phyloP scores from a whole-genome alignment of 129 eudicot species.

The Kitagawia praeruptora region DNA sequence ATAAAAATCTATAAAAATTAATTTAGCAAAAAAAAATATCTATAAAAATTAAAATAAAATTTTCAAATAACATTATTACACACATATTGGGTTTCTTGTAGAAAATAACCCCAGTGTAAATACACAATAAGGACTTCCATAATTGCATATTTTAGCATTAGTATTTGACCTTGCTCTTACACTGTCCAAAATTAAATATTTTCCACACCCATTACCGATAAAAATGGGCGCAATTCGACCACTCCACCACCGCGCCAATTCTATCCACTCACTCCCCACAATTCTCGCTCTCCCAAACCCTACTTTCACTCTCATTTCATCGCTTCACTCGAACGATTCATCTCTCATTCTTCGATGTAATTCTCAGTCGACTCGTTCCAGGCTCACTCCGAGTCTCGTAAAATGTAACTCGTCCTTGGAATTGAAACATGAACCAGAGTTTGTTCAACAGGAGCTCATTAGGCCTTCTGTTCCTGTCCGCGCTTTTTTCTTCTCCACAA shows the following conservation, averaged over 20 bases:
- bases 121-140: too few species aligned
- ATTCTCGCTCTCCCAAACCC: neutral
- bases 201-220: neutral
- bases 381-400: neutral
- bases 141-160: too few species aligned
- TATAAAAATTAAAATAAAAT: too few species aligned
- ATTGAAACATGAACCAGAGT: neutral
- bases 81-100: too few species aligned
- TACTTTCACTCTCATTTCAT: neutral
- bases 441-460: neutral
- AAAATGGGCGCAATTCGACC: neutral
- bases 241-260: constrained; percentile 1
- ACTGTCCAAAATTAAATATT: too few species aligned
- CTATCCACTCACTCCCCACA: neutral
- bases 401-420: neutral
- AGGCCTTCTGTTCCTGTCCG: neutral
- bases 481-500: neutral
- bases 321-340: neutral
- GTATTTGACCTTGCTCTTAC: too few species aligned
- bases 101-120: too few species aligned
- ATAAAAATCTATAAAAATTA: too few species aligned
- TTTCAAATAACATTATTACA: too few species aligned
- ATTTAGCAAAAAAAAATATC: too few species aligned
- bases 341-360: neutral
- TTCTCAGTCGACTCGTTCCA: neutral